Evolutionary conservation across 106 monocot species (phyloP).

Genomic region (Dioscorea zingiberensis): DNA sequence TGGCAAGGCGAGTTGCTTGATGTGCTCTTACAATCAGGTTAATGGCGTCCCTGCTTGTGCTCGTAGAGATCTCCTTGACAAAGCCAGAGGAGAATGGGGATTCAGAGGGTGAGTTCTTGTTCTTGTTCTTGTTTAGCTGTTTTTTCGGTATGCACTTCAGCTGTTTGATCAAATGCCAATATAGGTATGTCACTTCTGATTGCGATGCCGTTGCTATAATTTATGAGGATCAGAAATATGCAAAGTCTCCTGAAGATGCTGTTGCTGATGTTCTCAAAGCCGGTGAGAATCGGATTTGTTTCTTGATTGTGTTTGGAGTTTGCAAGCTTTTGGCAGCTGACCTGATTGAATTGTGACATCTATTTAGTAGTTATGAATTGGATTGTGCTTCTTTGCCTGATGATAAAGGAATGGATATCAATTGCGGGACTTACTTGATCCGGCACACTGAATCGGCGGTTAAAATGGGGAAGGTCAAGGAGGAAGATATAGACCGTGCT

Average conservation of each 20-base stretch:
- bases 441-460: conserved; percentile 51
- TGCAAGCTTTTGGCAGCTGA: too few species aligned
- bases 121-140: neutral
- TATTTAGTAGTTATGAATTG: conserved; percentile 5
- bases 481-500: conserved; percentile 68
- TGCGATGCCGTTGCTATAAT: conserved; percentile 94
- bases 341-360: too few species aligned
- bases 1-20: conserved; percentile 70
- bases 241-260: conserved; percentile 60
- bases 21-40: conserved; percentile 97
- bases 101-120: conserved; percentile 55
- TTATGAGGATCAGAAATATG: conserved; percentile 71
- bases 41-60: conserved; percentile 90
- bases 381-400: neutral
- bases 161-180: neutral
- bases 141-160: neutral
- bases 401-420: conserved; percentile 76
- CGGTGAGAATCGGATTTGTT: conserved; percentile 26
- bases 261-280: conserved; percentile 84
- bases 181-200: conserved; percentile 88
- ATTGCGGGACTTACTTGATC: conserved; percentile 74
- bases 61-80: conserved; percentile 33
- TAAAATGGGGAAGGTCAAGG: conserved; percentile 41
- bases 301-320: too few species aligned
- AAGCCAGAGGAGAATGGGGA: conserved; percentile 70